Base-by-base conservation (phyloP, 441 rosid genomes). In the Adansonia grandidieri region DNA sequence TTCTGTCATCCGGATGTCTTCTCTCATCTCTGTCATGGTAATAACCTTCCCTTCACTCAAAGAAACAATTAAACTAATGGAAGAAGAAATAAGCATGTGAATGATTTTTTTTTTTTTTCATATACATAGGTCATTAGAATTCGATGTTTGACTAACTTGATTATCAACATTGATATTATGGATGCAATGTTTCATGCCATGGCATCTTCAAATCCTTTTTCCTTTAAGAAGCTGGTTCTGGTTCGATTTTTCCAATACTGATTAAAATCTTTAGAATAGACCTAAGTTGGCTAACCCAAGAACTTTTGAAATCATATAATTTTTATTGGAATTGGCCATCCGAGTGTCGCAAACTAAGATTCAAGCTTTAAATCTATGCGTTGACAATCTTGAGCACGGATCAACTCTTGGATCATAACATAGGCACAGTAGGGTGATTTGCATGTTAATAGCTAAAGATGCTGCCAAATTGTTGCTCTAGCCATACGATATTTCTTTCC, bases 1-100 rank as follows among this genome's bases (percentile, higher is more conserved):
- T 77, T n/a, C 58, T 0, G 66, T 89, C 47, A 79, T 82, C 8
- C 78, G 80, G 32, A 72, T 48, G 32, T 88, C 91, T 28, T 44
- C 80, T 50, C 75, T 80, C 37, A 24, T 86, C 57, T 84, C 80
- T 19, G 58, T 78, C 10, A 19, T 77, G 61, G 87, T 85, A 74
- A 80, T 15, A 13, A 4, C 40, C 40, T 3, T 58, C 3, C 14
- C 2, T 9, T 32, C 64, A 5, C 13, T 62, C 13, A 9, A 9
- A 7, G 13, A n/a, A n/a, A 50, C 13, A n/a, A 50, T n/a, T n/a
- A 50, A 50, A 4, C 3, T 1, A 50, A 50, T 0, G 2, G n/a
- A 50, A 2, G 13, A n/a, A 50, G 13, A 20, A 40, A 32, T 14
- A 15, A 54, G 22, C 22, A 56, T 72, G 76, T 56, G 10, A 56